Conservation (phyloP, 2,329 filamentous ascomycete species). For the Aureobasidium sp. region DNA sequence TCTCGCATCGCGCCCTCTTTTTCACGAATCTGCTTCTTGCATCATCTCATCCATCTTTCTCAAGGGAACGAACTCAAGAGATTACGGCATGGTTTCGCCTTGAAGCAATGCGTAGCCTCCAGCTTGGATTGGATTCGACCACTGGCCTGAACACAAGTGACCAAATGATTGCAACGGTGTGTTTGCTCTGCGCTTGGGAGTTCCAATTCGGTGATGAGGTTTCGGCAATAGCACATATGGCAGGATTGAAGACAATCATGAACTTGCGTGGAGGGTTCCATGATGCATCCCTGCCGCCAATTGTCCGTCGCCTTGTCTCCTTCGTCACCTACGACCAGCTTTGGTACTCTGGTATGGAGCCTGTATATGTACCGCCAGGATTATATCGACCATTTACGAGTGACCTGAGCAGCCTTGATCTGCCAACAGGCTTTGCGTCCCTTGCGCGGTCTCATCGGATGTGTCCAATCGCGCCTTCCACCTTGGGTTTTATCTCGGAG, state of each 20-base stretch:
- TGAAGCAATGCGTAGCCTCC: conserved; percentile 14
- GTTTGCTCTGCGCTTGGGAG: conserved; percentile 18
- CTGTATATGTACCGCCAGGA: conserved; percentile 12
- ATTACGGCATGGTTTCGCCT: conserved; percentile 2
- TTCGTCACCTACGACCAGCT: conserved; percentile 16
- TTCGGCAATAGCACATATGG: conserved; percentile 18
- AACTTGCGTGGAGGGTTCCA: conserved; percentile 15
- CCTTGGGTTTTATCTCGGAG: neutral
- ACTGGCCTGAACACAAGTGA: conserved; percentile 12
- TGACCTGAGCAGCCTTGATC: neutral
- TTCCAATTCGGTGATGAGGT: conserved; percentile 15
- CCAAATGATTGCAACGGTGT: conserved; percentile 16
- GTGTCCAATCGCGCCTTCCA: neutral
- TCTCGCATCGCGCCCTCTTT: conserved; percentile 15
- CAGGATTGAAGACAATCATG: conserved; percentile 16
- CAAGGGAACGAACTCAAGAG: conserved; percentile 9
- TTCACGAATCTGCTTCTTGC: conserved; percentile 16
- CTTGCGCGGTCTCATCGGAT: neutral
- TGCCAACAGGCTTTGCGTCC: neutral
- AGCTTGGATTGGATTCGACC: conserved; percentile 11
- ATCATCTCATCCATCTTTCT: conserved; percentile 16
- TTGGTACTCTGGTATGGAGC: conserved; percentile 14
- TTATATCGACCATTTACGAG: neutral
- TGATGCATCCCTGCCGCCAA: conserved; percentile 12
- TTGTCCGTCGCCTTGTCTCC: conserved; percentile 13